These are phyloP conservation scores for Alternaria brassicicola DNA, from an alignment of 2,329 filamentous ascomycete genomes.

Conservation along the genomic window DNA sequence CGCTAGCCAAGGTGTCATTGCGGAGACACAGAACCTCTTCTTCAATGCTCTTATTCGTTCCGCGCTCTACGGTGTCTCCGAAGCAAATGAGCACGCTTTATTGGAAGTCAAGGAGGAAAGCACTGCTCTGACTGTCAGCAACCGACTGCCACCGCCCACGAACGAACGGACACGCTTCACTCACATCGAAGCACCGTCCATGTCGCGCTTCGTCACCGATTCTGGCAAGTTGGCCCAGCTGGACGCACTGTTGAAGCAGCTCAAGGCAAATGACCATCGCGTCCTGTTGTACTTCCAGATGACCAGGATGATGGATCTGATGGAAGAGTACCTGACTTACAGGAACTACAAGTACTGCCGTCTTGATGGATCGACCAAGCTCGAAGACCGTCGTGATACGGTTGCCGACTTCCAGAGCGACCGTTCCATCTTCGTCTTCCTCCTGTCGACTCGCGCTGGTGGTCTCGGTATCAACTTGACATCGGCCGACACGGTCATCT, in stretches of 20 bases:
- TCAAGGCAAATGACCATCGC: constrained; percentile 91
- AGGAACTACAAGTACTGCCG: constrained; percentile 99
- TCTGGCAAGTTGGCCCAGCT: constrained; percentile 94
- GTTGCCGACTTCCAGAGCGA: constrained; percentile 95
- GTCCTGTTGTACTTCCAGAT: constrained; percentile 99
- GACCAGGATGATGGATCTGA: constrained; percentile 99
- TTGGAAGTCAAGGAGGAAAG: constrained; percentile 74
- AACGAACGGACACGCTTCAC: constrained; percentile 85
- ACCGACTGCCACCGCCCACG: constrained; percentile 77
- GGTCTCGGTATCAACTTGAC: constrained; percentile 98
- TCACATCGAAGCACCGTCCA: constrained; percentile 90
- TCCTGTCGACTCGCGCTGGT: constrained; percentile 93
- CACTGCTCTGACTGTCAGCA: constrained; percentile 65
- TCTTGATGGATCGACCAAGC: constrained; percentile 93
- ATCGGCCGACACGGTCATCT: constrained; percentile 96
- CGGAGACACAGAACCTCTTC: constrained; percentile 73
- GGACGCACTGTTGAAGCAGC: constrained; percentile 82
- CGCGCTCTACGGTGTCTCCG: constrained; percentile 70
- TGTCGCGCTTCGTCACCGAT: constrained; percentile 97
- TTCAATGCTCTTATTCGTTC: constrained; percentile 82
- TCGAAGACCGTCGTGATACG: constrained; percentile 95
- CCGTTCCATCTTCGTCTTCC: constrained; percentile 95
- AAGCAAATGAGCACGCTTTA: constrained; percentile 72
- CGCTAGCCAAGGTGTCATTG: constrained; percentile 66
- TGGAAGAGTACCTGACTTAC: constrained; percentile 98